A percentile compares a stretch with the other conserved stretches of the same genome.
These are phyloP conservation scores for Pythium dissimile DNA, from an alignment of 352 stramenopile species.

Conservation along the genomic window DNA sequence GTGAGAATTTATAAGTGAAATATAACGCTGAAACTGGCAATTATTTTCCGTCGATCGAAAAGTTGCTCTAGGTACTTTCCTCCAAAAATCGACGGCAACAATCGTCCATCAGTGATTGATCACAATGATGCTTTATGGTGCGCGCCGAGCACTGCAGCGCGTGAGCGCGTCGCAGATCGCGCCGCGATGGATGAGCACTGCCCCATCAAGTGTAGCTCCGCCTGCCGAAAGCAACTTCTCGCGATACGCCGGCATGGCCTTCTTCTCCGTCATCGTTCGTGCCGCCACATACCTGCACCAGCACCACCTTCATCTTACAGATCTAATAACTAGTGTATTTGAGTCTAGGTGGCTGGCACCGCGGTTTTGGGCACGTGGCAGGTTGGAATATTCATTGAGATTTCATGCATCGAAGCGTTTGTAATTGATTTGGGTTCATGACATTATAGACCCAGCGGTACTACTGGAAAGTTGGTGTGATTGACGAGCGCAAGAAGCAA, in stretches of 20 bases:
- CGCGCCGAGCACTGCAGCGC: slow-evolving; percentile 5
- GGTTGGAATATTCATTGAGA: slow-evolving; percentile 21
- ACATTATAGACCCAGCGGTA: slow-evolving; percentile 78
- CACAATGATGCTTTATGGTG: slow-evolving; percentile 11
- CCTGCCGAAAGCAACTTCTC: slow-evolving; percentile 63
- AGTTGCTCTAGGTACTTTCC: too few species aligned
- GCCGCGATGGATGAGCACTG: slow-evolving; percentile 30
- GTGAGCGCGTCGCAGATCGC: slow-evolving; percentile 4
- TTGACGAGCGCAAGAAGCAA: slow-evolving; percentile 80
- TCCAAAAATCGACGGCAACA: slow-evolving; percentile 19
- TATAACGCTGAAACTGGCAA: too few species aligned
- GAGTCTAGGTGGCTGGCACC: slow-evolving; percentile 55
- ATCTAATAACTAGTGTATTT: background rate
- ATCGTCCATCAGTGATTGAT: slow-evolving; percentile 3
- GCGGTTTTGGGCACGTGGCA: slow-evolving; percentile 80
- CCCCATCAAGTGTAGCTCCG: slow-evolving; percentile 6
- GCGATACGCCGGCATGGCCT: slow-evolving; percentile 77
- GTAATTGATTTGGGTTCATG: background rate
- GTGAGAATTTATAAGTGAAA: too few species aligned
- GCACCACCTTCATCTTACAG: background rate
- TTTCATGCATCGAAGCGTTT: background rate
- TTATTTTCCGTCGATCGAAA: too few species aligned
- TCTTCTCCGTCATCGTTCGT: slow-evolving; percentile 76
- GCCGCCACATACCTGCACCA: background rate
- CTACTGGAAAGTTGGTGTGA: slow-evolving; percentile 87